Percentiles rank a stretch among this genome's conserved stretches.
Evolutionary conservation across 2,329 filamentous ascomycete genomes (phyloP).

Genomic region (Colletotrichum theobromicola): DNA sequence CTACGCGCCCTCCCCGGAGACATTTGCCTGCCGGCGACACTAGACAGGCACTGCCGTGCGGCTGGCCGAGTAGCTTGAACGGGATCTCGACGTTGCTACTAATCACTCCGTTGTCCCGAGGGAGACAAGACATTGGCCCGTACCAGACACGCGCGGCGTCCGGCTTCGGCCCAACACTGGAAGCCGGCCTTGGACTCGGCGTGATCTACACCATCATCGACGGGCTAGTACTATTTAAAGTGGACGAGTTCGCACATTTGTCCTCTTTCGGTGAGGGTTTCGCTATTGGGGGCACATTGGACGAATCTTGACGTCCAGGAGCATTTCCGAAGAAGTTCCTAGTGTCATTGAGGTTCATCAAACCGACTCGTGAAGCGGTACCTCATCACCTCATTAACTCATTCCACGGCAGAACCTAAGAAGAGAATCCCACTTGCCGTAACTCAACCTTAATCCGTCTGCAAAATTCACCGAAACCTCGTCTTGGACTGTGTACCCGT

Average conservation of each 20-base stretch:
- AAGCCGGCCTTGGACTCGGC: neutral
- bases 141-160: neutral
- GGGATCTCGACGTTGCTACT: neutral
- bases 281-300: neutral
- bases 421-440: neutral
- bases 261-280: neutral
- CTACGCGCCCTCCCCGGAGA: neutral
- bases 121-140: neutral
- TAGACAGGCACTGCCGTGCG: neutral
- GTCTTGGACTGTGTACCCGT: neutral
- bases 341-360: neutral
- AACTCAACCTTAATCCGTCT: neutral
- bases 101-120: neutral
- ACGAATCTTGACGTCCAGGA: neutral
- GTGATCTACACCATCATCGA: neutral
- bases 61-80: neutral
- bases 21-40: neutral
- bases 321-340: neutral
- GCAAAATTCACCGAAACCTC: neutral
- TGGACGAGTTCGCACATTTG: neutral
- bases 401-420: neutral
- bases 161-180: neutral
- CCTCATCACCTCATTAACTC: neutral
- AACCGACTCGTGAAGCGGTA: neutral
- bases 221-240: neutral